Evolutionary conservation across 1,284 basidiomycete genomes (phyloP).

Genomic region (Ustilago esculenta): DNA sequence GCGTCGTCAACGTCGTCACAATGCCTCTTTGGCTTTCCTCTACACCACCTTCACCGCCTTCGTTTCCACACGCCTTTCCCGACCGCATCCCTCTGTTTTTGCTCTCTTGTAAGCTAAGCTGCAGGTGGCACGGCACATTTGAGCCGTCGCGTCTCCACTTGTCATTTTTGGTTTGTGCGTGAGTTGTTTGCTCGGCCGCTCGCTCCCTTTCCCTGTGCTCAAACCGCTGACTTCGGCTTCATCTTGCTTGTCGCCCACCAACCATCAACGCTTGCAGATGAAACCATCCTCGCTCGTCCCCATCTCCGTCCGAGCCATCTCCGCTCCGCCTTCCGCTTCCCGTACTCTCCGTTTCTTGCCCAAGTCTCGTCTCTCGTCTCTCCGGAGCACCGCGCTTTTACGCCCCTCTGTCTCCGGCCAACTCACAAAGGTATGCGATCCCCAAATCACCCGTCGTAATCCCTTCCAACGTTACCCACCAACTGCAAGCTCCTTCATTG

Average conservation of each 20-base stretch:
- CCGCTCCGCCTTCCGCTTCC: slow-evolving; percentile 10
- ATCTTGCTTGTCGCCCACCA: slow-evolving; percentile 24
- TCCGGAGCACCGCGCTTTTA: slow-evolving; percentile 5
- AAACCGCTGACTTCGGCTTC: background rate
- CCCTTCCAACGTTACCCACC: background rate
- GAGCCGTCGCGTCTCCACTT: slow-evolving; percentile 12
- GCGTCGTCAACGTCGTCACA: slow-evolving; percentile 45
- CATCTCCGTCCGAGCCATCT: slow-evolving; percentile 14
- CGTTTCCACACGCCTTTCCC: background rate
- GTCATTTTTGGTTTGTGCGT: slow-evolving; percentile 18
- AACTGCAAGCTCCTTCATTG: background rate
- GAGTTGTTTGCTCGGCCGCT: slow-evolving; percentile 16
- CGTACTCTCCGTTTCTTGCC: background rate
- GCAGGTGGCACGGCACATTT: slow-evolving; percentile 5
- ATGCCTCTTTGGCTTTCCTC: background rate
- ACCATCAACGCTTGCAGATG: slow-evolving; percentile 27
- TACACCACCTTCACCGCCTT: slow-evolving; percentile 12
- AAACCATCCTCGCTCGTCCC: slow-evolving; percentile 25
- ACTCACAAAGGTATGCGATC: slow-evolving; percentile 32
- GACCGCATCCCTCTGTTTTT: background rate
- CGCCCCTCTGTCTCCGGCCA: slow-evolving; percentile 10
- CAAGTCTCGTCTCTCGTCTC: background rate
- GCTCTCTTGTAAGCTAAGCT: background rate
- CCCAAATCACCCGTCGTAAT: background rate
- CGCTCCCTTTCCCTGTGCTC: background rate